Evolutionary conservation across 371 early-diverging fungal species (phyloP).

Genomic region (Rozella allomycis): DNA sequence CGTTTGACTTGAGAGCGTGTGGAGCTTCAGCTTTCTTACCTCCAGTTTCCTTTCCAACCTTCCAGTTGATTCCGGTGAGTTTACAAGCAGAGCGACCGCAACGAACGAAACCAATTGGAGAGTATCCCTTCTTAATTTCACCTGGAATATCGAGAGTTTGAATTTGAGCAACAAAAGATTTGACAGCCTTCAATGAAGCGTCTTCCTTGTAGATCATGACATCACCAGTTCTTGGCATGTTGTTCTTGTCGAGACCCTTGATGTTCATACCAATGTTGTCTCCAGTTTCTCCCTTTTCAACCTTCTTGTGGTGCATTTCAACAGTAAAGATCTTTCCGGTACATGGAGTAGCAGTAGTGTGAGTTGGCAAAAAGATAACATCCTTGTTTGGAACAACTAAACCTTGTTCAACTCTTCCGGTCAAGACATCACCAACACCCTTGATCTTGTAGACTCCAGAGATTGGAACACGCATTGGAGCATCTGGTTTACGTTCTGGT

Average conservation of each 20-base stretch:
- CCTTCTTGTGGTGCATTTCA: slow-evolving; percentile 94
- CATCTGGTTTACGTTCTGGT: slow-evolving; percentile 69
- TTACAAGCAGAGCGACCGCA: no score
- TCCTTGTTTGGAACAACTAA: slow-evolving; percentile 42
- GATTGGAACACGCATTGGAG: slow-evolving; percentile 90
- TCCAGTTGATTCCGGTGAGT: no score
- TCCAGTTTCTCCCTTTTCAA: slow-evolving; percentile 78
- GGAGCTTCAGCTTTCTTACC: no score
- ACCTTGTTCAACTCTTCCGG: slow-evolving; percentile 94
- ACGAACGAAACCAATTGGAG: no score
- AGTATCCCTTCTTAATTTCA: no score
- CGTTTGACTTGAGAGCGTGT: no score
- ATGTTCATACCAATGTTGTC: slow-evolving; percentile 97
- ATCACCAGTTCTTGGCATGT: no score
- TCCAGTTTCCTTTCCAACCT: no score
- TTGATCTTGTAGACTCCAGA: slow-evolving; percentile 90
- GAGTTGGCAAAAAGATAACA: slow-evolving; percentile 2
- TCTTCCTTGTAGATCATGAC: slow-evolving; percentile 87
- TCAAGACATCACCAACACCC: slow-evolving; percentile 84
- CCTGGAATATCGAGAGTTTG: slow-evolving; percentile 91
- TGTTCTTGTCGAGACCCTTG: slow-evolving; percentile 92
- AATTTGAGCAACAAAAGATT: slow-evolving; percentile 84
- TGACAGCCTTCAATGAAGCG: no score
- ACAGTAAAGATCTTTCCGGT: slow-evolving; percentile 25
- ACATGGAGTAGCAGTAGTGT: background rate